Conservation (phyloP, 2,329 filamentous ascomycete species). For the Talaromyces sp. region DNA sequence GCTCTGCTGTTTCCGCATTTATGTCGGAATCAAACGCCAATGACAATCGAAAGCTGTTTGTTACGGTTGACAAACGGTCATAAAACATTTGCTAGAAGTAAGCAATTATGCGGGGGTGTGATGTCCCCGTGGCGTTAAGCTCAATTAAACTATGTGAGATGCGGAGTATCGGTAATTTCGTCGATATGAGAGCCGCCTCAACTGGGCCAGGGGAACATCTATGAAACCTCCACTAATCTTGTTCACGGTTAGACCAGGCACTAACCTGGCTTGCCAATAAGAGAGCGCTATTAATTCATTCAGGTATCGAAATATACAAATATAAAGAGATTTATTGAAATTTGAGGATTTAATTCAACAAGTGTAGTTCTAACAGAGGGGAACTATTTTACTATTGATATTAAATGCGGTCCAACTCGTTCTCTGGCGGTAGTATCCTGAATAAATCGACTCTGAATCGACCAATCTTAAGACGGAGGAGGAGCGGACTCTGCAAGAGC, state of each 20-base stretch:
- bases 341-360: too few species aligned
- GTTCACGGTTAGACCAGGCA: not conserved
- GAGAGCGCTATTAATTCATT: not conserved
- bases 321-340: not conserved
- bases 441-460: not conserved
- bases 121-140: not conserved
- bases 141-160: not conserved
- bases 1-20: not conserved
- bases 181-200: not conserved
- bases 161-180: not conserved
- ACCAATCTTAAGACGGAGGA: not conserved
- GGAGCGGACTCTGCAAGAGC: not conserved
- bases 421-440: not conserved
- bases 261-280: not conserved
- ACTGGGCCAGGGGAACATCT: not conserved
- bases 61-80: not conserved
- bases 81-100: not conserved
- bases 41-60: not conserved
- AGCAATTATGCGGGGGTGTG: not conserved
- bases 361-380: too few species aligned
- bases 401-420: too few species aligned
- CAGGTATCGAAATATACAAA: not conserved
- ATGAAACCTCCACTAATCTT: not conserved
- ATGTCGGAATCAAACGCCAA: not conserved
- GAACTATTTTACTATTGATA: too few species aligned